Conservation (phyloP, 768 basidiomycete species). For the Rhodotorula toruloides region DNA sequence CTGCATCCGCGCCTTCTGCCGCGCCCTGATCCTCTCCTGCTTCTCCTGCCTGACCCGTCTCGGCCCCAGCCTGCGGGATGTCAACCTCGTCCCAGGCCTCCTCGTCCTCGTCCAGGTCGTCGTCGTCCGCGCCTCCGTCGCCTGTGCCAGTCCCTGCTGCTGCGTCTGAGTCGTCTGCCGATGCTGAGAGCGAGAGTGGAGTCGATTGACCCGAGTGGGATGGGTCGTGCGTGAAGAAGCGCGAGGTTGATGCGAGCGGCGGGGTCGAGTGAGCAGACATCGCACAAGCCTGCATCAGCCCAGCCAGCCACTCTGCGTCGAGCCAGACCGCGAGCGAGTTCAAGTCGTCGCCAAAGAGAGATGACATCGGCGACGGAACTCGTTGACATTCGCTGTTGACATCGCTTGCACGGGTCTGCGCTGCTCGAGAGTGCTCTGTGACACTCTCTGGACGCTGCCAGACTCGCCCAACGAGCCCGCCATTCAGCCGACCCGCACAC, state of each 20-base stretch:
- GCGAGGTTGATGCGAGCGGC: neutral
- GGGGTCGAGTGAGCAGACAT: neutral
- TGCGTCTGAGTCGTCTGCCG: conserved; percentile 2
- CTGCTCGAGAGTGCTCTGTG: too few species aligned
- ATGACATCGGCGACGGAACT: neutral
- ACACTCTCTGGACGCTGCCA: too few species aligned
- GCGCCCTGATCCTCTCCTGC: conserved; percentile 37
- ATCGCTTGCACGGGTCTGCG: too few species aligned
- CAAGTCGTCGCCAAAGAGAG: too few species aligned
- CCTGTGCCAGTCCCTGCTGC: neutral
- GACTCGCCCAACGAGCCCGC: too few species aligned
- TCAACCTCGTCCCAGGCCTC: conserved; percentile 41
- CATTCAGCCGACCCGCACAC: too few species aligned
- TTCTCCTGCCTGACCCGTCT: neutral
- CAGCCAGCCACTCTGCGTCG: too few species aligned
- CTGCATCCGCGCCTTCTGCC: conserved; percentile 12
- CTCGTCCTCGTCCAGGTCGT: conserved; percentile 28
- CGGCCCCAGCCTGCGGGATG: conserved; percentile 16
- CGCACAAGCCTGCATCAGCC: too few species aligned
- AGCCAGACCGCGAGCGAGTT: too few species aligned
- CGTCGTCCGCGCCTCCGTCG: neutral
- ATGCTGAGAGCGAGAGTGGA: neutral
- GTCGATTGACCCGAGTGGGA: neutral
- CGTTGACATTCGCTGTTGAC: too few species aligned
- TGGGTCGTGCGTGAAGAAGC: neutral